A percentile compares a stretch with the other conserved stretches of the same genome.
Conservation (phyloP, 192 early-diverging fungal genomes). For the Dimargaris cristalligena region DNA sequence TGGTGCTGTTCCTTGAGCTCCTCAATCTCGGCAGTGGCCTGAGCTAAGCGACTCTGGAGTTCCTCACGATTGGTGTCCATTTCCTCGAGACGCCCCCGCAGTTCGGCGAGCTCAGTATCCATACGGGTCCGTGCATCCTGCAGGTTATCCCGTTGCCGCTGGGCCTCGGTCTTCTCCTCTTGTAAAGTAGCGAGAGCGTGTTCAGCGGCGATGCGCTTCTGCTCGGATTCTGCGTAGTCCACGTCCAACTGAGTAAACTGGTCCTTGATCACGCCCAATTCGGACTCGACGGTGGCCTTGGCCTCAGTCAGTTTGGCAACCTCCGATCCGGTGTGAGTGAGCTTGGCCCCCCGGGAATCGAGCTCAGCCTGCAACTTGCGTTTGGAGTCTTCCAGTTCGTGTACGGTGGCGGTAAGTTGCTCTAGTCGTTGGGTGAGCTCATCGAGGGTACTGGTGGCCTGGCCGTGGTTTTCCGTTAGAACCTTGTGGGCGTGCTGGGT, state of each 20-base stretch:
- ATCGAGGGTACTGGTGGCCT: constrained; percentile 8
- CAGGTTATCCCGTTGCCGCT: neutral
- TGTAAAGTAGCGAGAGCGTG: constrained; percentile 12
- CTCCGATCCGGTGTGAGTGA: constrained; percentile 17
- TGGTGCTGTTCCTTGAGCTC: constrained; percentile 41
- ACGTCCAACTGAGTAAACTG: neutral
- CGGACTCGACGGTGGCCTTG: constrained; percentile 17
- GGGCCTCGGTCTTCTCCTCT: neutral
- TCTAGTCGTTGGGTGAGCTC: constrained; percentile 19
- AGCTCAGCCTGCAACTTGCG: constrained; percentile 21
- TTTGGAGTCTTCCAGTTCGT: constrained; percentile 24
- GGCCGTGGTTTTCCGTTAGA: constrained; percentile 14
- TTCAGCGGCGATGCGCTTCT: constrained; percentile 4
- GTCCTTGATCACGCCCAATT: constrained; percentile 14
- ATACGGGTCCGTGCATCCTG: constrained; percentile 13
- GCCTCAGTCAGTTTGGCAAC: constrained; percentile 15
- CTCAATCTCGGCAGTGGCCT: constrained; percentile 44
- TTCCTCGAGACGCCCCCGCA: constrained; percentile 48
- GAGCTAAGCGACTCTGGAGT: constrained; percentile 30
- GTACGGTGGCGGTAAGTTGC: constrained; percentile 20
- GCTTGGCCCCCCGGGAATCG: constrained; percentile 13
- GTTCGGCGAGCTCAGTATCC: constrained; percentile 30
- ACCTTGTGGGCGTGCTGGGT: constrained; percentile 26
- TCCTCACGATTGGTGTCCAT: constrained; percentile 32
- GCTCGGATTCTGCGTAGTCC: constrained; percentile 4